Conservation (phyloP, 176 grass and related monocot genomes). For the Ampelocalamus luodianensis region DNA sequence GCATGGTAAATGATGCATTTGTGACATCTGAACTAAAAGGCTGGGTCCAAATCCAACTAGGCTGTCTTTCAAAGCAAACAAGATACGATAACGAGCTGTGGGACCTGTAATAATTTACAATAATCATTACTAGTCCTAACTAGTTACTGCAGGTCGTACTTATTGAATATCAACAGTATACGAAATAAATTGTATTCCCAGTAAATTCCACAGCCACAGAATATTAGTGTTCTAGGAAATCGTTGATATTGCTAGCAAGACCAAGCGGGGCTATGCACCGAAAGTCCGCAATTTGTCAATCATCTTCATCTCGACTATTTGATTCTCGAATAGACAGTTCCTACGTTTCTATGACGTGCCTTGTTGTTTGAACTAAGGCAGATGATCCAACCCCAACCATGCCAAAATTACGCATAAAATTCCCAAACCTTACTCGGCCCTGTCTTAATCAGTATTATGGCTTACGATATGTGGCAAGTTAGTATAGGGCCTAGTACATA, state of each 20-base stretch:
- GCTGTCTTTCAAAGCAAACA: background rate
- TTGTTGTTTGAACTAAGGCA: background rate
- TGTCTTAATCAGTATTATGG: conserved; percentile 1
- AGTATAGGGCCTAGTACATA: no score
- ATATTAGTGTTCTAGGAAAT: background rate
- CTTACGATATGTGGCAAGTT: no score
- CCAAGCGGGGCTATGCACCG: background rate
- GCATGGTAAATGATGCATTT: background rate
- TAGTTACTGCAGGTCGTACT: background rate
- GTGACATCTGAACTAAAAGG: background rate
- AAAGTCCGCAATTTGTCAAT: background rate
- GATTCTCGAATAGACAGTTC: background rate
- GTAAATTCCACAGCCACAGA: background rate
- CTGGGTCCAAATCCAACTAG: background rate
- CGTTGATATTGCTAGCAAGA: background rate
- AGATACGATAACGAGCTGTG: no score
- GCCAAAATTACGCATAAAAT: background rate
- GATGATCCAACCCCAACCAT: background rate
- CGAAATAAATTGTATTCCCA: background rate
- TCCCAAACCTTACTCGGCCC: background rate
- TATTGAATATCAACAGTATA: background rate
- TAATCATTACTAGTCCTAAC: background rate
- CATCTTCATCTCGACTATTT: background rate
- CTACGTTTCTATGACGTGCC: background rate
- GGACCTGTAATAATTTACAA: background rate